Conservation (phyloP, 257 asterid genomes). For the Hygrophila difformis region DNA sequence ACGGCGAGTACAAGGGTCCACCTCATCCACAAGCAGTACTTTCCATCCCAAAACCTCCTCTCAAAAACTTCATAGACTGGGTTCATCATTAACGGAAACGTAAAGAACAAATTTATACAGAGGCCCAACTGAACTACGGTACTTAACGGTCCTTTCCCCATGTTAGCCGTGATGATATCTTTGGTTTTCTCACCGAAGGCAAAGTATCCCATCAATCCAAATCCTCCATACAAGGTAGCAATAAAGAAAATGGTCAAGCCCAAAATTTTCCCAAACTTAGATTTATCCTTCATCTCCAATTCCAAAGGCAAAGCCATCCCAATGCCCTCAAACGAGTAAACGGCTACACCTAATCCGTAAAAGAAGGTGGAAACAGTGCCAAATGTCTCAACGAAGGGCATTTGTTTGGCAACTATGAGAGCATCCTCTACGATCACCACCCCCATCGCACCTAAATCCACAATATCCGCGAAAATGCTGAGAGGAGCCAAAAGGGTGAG, state of each 20-base stretch:
- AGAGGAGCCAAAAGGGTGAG: conserved; percentile 75
- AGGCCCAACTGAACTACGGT: conserved; percentile 63
- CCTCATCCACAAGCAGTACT: conserved; percentile 70
- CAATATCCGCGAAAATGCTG: conserved; percentile 80
- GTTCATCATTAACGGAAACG: conserved; percentile 85
- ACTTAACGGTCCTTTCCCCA: conserved; percentile 62
- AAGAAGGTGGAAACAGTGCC: conserved; percentile 55
- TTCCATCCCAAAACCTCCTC: conserved; percentile 69
- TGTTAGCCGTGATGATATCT: conserved; percentile 78
- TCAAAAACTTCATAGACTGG: conserved; percentile 86
- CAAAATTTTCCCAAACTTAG: conserved; percentile 50
- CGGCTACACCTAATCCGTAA: conserved; percentile 83
- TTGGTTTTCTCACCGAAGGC: conserved; percentile 67
- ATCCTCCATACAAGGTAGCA: conserved; percentile 53
- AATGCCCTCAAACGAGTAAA: conserved; percentile 81
- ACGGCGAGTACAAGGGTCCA: conserved; percentile 58
- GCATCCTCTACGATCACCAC: conserved; percentile 72
- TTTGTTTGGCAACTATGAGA: conserved; percentile 31
- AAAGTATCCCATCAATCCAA: conserved; percentile 72
- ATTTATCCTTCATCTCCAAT: conserved; percentile 63
- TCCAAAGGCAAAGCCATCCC: conserved; percentile 86
- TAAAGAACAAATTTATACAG: conserved; percentile 55
- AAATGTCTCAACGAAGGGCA: conserved; percentile 58
- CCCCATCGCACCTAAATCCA: conserved; percentile 78
- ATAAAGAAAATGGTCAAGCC: conserved; percentile 62